Percentiles rank a stretch among this genome's conserved stretches.
Conservation (phyloP, 2,329 filamentous ascomycete genomes). For the Claviceps quebecensis region DNA sequence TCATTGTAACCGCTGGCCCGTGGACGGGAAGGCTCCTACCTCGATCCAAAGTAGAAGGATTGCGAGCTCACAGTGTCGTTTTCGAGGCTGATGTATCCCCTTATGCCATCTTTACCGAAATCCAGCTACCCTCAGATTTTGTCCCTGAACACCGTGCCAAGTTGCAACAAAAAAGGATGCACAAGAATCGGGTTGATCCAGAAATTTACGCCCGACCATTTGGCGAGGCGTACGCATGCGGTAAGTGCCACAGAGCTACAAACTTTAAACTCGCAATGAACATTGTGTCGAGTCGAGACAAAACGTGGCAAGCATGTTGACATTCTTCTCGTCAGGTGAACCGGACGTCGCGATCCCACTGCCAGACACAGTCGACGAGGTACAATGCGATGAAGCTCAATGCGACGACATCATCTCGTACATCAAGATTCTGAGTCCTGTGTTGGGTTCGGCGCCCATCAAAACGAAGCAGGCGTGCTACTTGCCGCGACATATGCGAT, state of each 20-base stretch:
- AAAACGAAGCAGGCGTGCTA: conserved; percentile 82
- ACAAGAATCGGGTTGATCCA: conserved; percentile 56
- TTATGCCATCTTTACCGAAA: conserved; percentile 76
- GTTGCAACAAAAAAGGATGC: conserved; percentile 36
- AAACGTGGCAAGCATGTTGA: neutral
- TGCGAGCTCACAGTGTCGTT: conserved; percentile 52
- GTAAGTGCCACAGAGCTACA: conserved; percentile 25
- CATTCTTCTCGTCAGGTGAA: conserved; percentile 36
- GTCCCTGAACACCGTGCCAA: conserved; percentile 33
- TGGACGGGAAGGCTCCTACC: conserved; percentile 50
- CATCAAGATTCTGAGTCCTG: conserved; percentile 49
- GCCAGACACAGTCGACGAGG: conserved; percentile 60
- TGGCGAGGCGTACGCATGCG: conserved; percentile 85
- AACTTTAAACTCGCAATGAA: neutral
- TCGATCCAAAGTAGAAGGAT: conserved; percentile 39
- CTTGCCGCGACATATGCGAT: conserved; percentile 58
- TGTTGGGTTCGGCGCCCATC: conserved; percentile 54
- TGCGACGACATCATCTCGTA: conserved; percentile 82
- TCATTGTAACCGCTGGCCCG: conserved; percentile 43
- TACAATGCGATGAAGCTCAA: conserved; percentile 57
- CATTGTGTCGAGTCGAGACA: neutral
- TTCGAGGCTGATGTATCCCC: conserved; percentile 52
- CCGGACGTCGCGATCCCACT: conserved; percentile 64
- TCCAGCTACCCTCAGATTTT: conserved; percentile 56
- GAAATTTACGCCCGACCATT: conserved; percentile 90